Evolutionary conservation across 495 filamentous ascomycete genomes (phyloP).

Genomic region (Penicillium nucicola): DNA sequence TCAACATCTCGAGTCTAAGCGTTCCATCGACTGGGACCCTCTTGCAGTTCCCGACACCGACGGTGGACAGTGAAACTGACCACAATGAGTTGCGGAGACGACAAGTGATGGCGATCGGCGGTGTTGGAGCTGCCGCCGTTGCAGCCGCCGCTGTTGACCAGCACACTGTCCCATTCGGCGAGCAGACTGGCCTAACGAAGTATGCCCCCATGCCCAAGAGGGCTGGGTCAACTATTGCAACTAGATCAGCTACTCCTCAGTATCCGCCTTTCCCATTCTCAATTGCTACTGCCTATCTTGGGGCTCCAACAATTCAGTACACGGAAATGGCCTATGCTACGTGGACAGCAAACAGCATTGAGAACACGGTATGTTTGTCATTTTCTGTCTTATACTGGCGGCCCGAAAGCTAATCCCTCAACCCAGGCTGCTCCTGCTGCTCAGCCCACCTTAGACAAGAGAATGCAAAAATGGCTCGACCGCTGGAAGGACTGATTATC

Average conservation of each 20-base stretch:
- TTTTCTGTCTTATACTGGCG: neutral
- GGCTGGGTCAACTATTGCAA: constrained; percentile 63
- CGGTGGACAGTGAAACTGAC: constrained; percentile 3
- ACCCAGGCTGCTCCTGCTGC: constrained; percentile 36
- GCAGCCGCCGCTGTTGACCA: constrained; percentile 9
- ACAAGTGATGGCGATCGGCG: constrained; percentile 10
- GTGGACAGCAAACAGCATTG: constrained; percentile 50
- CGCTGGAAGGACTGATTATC: constrained; percentile 29
- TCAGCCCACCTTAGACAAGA: constrained; percentile 25
- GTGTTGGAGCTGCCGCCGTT: neutral
- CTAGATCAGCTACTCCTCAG: constrained; percentile 49
- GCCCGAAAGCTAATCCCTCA: neutral
- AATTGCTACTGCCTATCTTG: constrained; percentile 56
- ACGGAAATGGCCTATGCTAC: constrained; percentile 61
- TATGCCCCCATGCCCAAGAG: constrained; percentile 73
- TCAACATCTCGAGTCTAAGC: constrained; percentile 1
- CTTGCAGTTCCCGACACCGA: constrained; percentile 16
- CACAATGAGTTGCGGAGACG: constrained; percentile 31
- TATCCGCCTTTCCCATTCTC: constrained; percentile 61
- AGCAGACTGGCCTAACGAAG: constrained; percentile 61
- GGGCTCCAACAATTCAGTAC: constrained; percentile 51
- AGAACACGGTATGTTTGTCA: constrained; percentile 60
- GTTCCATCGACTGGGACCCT: constrained; percentile 2
- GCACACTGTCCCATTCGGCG: constrained; percentile 56
- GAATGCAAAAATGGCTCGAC: constrained; percentile 34